A percentile compares a stretch with the other conserved stretches of the same genome.
Evolutionary conservation across 805 yeast species (phyloP).

Genomic region (Wickerhamiella azymoides): DNA sequence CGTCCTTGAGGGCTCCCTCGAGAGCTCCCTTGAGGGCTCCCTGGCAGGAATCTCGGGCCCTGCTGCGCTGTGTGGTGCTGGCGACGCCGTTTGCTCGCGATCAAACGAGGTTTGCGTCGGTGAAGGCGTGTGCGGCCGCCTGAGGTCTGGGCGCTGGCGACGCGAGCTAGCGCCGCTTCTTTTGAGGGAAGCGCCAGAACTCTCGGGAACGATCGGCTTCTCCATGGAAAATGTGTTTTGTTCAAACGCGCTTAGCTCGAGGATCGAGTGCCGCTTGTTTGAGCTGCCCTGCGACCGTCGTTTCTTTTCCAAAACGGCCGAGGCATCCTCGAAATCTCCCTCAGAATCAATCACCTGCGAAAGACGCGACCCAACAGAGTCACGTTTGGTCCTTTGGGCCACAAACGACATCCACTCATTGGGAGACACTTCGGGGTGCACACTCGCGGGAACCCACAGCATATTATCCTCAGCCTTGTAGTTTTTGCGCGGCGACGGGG

Average conservation of each 20-base stretch:
- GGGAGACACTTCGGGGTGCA: constrained; percentile 93
- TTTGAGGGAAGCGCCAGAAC: constrained; percentile 6
- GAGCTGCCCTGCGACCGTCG: constrained; percentile 15
- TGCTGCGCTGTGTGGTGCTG: no score
- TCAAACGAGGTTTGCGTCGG: background rate
- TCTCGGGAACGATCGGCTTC: constrained; percentile 1
- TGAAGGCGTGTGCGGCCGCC: background rate
- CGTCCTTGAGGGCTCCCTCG: no score
- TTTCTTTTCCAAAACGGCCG: constrained; percentile 22
- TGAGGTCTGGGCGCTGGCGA: constrained; percentile 2
- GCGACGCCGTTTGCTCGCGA: background rate
- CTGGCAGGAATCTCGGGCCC: no score
- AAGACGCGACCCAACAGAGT: constrained; percentile 21
- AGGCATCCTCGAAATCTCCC: constrained; percentile 24
- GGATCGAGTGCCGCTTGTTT: constrained; percentile 19
- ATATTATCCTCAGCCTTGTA: constrained; percentile 25
- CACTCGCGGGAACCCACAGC: constrained; percentile 90
- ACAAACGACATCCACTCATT: constrained; percentile 44
- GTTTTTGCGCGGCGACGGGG: background rate
- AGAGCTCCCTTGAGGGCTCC: no score
- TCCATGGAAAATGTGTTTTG: constrained; percentile 45
- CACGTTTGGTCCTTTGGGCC: constrained; percentile 22
- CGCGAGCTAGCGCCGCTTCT: constrained; percentile 8
- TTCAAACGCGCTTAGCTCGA: constrained; percentile 41
- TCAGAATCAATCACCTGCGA: constrained; percentile 25